Evolutionary conservation across 345 rosid genomes (phyloP).

Genomic region (Hibiscus mutabilis): DNA sequence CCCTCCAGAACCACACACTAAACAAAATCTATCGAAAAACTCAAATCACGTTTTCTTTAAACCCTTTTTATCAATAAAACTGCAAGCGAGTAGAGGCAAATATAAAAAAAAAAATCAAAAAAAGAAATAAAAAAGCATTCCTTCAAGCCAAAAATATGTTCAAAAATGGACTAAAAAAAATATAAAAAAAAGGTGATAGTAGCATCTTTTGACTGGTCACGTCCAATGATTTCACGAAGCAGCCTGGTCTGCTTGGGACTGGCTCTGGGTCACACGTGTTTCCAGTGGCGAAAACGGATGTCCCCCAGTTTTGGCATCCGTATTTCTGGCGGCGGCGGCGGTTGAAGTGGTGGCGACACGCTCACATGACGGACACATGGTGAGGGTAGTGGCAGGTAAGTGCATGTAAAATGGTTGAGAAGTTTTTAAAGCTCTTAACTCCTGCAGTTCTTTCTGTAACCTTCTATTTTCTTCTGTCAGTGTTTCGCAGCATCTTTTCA

Average conservation of each 20-base stretch:
- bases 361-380: slow-evolving; percentile 99
- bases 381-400: slow-evolving; percentile 96
- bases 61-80: slow-evolving; percentile 5
- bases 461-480: slow-evolving; percentile 92
- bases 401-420: slow-evolving; percentile 88
- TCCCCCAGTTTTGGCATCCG: neutral
- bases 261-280: slow-evolving; percentile 16
- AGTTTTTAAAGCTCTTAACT: slow-evolving; percentile 75
- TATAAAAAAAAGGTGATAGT: neutral
- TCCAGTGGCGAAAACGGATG: slow-evolving; percentile 22
- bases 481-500: slow-evolving; percentile 82
- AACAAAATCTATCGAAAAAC: slow-evolving; percentile 12
- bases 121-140: neutral
- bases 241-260: slow-evolving; percentile 25
- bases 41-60: neutral
- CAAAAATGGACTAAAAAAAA: neutral
- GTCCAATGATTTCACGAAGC: slow-evolving; percentile 22
- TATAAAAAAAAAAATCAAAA: neutral
- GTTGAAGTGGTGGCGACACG: slow-evolving; percentile 61
- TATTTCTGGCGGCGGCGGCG: neutral
- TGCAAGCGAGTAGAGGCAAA: neutral
- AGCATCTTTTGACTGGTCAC: neutral
- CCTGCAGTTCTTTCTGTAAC: slow-evolving; percentile 76
- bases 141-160: slow-evolving; percentile 14
- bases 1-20: neutral